Evolutionary conservation across 768 basidiomycete species (phyloP).

Genomic region (Exidia glandulosa): DNA sequence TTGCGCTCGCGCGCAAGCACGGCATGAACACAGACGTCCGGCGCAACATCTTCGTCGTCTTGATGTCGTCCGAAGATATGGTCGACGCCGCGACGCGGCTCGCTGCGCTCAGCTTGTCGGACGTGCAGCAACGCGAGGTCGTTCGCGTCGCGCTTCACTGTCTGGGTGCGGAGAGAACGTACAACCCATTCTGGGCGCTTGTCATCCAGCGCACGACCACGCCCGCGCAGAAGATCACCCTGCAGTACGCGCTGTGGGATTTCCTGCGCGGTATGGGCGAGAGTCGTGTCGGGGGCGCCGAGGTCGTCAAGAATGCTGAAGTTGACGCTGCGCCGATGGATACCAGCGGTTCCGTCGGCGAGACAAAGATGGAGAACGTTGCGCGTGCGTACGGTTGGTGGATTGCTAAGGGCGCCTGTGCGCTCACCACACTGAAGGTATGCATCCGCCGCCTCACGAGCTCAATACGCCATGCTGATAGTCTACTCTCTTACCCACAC

Average conservation of each 20-base stretch:
- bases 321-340: constrained; percentile 25
- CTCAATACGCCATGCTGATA: not conserved
- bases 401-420: constrained; percentile 72
- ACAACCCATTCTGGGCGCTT: not conserved
- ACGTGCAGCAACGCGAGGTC: constrained; percentile 89
- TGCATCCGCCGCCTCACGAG: constrained; percentile 1
- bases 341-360: constrained; percentile 35
- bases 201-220: constrained; percentile 25
- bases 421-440: constrained; percentile 78
- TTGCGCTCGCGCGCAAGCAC: constrained; percentile 81
- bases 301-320: constrained; percentile 56
- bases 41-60: constrained; percentile 78
- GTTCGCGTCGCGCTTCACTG: constrained; percentile 89
- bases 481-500: not conserved
- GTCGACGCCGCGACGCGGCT: constrained; percentile 92
- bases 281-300: constrained; percentile 65
- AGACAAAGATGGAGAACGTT: constrained; percentile 52
- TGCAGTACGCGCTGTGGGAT: constrained; percentile 96
- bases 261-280: constrained; percentile 89
- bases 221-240: constrained; percentile 80
- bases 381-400: constrained; percentile 89
- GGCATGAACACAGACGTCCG: constrained; percentile 99
- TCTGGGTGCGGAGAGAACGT: constrained; percentile 67
- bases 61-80: constrained; percentile 86
- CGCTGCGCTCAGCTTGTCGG: constrained; percentile 68